Evolutionary conservation across 2,329 filamentous ascomycete genomes (phyloP).

Genomic region (Fusarium robinianum): DNA sequence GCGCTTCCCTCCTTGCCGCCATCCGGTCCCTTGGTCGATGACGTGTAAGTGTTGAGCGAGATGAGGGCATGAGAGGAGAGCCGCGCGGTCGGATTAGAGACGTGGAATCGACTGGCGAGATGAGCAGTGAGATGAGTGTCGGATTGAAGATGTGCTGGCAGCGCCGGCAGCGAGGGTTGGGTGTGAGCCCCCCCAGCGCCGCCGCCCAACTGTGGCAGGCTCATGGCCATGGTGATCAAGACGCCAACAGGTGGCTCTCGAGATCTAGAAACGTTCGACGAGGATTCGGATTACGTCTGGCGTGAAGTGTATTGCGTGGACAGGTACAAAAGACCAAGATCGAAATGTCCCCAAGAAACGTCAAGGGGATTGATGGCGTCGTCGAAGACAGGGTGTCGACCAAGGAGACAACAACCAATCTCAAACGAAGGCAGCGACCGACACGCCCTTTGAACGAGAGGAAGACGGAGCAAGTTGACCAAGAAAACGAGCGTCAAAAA

Average conservation of each 20-base stretch:
- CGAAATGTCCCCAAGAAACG: not conserved
- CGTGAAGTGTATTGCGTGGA: too few relatives aligned
- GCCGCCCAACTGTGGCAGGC: constrained; percentile 55
- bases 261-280: constrained; percentile 13
- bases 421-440: constrained; percentile 11
- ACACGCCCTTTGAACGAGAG: constrained; percentile 33
- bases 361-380: not conserved
- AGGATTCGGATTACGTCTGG: constrained; percentile 18
- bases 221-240: constrained; percentile 62
- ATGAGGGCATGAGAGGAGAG: constrained; percentile 92
- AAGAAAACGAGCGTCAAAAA: constrained; percentile 37
- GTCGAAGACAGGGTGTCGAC: constrained; percentile 2
- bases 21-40: constrained; percentile 85
- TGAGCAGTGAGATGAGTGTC: constrained; percentile 81
- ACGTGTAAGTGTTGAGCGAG: constrained; percentile 92
- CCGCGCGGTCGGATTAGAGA: constrained; percentile 82
- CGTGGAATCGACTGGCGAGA: constrained; percentile 88
- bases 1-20: constrained; percentile 90
- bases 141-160: constrained; percentile 81
- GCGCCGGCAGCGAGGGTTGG: constrained; percentile 83
- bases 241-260: constrained; percentile 38
- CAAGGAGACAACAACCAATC: constrained; percentile 7
- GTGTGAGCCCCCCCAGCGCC: constrained; percentile 67
- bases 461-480: constrained; percentile 23
- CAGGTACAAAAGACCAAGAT: too few relatives aligned